phyloP scores from a whole-genome alignment of 495 filamentous ascomycete species.

The Hypomontagnella monticulosa region DNA sequence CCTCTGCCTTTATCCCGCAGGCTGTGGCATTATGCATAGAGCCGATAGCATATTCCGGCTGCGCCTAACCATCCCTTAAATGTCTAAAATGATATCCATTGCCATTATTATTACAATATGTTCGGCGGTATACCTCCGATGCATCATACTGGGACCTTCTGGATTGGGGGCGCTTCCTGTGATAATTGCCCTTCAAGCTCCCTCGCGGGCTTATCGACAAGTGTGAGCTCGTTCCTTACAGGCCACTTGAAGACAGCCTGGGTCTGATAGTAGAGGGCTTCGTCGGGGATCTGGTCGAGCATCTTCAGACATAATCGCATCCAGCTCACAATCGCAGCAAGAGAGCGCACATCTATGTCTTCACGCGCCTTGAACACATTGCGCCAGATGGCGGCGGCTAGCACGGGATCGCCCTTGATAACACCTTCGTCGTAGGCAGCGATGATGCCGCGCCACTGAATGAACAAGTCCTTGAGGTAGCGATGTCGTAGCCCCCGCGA shows the following conservation, averaged over 20 bases:
- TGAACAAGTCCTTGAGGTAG: conserved; percentile 91
- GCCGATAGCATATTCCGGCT: background rate
- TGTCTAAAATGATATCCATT: conserved; percentile 10
- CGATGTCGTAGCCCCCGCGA: conserved; percentile 74
- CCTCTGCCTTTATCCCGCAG: background rate
- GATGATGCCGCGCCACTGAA: conserved; percentile 87
- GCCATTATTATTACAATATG: background rate
- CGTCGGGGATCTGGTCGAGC: conserved; percentile 71
- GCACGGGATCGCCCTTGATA: conserved; percentile 81
- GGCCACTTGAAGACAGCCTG: conserved; percentile 53
- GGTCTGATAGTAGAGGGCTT: conserved; percentile 48
- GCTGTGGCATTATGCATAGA: background rate
- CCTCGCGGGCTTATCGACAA: conserved; percentile 49
- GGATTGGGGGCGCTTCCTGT: conserved; percentile 19
- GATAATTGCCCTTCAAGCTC: conserved; percentile 35
- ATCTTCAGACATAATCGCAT: conserved; percentile 73
- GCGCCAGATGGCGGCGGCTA: conserved; percentile 90
- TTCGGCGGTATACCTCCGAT: background rate
- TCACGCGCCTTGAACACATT: conserved; percentile 84
- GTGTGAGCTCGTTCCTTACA: conserved; percentile 52
- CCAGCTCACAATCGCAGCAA: conserved; percentile 82
- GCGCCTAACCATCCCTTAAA: conserved; percentile 1
- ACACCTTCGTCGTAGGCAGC: conserved; percentile 90
- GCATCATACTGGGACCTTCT: conserved; percentile 24
- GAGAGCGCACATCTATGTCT: conserved; percentile 72